Conservation (phyloP, 169 alveolate species). For the Fabrea salina region DNA sequence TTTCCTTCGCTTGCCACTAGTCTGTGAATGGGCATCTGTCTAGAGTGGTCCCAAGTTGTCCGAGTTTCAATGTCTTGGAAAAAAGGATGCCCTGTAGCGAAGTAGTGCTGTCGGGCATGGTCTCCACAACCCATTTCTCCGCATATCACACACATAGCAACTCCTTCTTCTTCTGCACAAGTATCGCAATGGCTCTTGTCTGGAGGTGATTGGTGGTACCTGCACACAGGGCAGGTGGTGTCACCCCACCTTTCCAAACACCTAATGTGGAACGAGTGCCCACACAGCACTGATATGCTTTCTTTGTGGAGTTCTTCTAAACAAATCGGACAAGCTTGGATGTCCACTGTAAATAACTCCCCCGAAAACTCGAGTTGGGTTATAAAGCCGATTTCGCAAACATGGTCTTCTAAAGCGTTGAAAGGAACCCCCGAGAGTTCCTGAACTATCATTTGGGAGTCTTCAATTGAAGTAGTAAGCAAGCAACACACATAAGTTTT, state of each 20-base stretch:
- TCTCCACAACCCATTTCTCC: constrained; percentile 65
- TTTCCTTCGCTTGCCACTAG: constrained; percentile 40
- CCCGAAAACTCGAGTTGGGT: neutral
- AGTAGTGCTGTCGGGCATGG: constrained; percentile 63
- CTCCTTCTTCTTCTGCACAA: constrained; percentile 53
- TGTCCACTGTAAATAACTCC: neutral
- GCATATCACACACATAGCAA: constrained; percentile 73
- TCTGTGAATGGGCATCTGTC: constrained; percentile 67
- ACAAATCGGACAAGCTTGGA: constrained; percentile 30
- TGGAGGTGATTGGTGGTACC: constrained; percentile 22
- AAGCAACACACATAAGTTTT: neutral
- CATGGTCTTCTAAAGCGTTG: constrained; percentile 23
- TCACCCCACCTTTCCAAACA: constrained; percentile 23
- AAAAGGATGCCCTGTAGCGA: constrained; percentile 55
- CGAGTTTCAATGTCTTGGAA: constrained; percentile 58
- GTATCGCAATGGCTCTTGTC: constrained; percentile 48
- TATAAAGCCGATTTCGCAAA: constrained; percentile 1
- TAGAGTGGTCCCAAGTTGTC: constrained; percentile 68
- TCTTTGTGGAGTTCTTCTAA: constrained; percentile 2
- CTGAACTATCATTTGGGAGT: neutral
- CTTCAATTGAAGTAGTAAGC: too few relatives aligned
- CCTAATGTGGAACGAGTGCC: constrained; percentile 30
- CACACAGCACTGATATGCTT: constrained; percentile 26
- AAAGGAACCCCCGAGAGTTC: neutral
- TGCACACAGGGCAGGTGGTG: constrained; percentile 33